These are phyloP conservation scores for Phaeoacremonium minimum DNA, from an alignment of 2,329 filamentous ascomycete species.

Conservation along the genomic window DNA sequence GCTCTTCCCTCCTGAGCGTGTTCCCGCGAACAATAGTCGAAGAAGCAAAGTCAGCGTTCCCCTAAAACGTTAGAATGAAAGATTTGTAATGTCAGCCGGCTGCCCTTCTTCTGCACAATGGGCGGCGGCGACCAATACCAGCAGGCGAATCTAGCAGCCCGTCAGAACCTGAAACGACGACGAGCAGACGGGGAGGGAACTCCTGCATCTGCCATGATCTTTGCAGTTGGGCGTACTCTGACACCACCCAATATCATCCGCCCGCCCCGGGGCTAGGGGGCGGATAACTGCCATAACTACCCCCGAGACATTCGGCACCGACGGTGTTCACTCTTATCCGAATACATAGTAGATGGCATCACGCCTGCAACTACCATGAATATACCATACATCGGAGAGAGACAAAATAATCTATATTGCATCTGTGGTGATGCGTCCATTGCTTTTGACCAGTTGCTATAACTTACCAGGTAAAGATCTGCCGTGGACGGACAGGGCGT, in stretches of 20 bases:
- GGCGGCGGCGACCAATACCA: not conserved
- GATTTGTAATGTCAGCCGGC: not conserved
- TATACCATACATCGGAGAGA: no score
- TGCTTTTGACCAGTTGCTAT: no score
- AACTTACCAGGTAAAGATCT: no score
- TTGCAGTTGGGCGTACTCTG: not conserved
- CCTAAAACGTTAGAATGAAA: not conserved
- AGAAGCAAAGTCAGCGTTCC: not conserved
- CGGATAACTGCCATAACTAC: not conserved
- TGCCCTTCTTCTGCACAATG: not conserved
- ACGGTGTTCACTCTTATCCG: constrained; percentile 4
- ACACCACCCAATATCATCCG: not conserved
- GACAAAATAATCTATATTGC: no score
- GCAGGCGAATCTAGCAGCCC: not conserved
- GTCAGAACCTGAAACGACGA: not conserved
- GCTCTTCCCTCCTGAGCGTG: not conserved
- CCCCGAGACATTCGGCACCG: constrained; percentile 9
- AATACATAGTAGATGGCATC: not conserved
- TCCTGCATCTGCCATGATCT: not conserved
- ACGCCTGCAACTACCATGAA: not conserved
- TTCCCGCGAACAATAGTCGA: not conserved
- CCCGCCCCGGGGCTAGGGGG: not conserved
- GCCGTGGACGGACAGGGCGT: no score
- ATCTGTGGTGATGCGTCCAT: no score
- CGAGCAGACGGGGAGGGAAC: not conserved